Evolutionary conservation across 441 rosid genomes (phyloP).

Genomic region (Gossypium davidsonii): DNA sequence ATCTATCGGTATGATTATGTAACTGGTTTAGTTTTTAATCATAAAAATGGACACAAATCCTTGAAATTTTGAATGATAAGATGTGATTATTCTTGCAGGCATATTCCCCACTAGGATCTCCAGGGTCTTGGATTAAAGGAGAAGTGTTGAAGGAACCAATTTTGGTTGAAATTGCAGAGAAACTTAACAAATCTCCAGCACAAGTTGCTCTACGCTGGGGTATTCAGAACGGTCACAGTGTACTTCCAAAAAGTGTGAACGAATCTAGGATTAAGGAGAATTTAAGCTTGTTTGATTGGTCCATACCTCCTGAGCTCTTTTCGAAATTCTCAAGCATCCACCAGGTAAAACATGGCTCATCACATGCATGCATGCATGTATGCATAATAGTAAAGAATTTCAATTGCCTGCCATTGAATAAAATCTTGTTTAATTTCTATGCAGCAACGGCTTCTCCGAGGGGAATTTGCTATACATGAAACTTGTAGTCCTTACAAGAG

Average conservation of each 20-base stretch:
- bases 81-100: constrained; percentile 22
- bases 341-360: constrained; percentile 28
- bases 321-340: constrained; percentile 32
- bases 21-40: background rate
- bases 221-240: constrained; percentile 42
- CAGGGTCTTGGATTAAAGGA: constrained; percentile 44
- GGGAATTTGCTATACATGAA: constrained; percentile 42
- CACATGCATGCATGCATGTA: background rate
- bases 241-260: constrained; percentile 48
- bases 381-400: background rate
- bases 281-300: constrained; percentile 42
- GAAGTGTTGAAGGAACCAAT: constrained; percentile 40
- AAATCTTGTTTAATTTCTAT: background rate
- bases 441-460: constrained; percentile 57
- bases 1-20: constrained; percentile 32
- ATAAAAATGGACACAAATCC: background rate
- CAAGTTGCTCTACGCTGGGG: constrained; percentile 55
- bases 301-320: constrained; percentile 36
- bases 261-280: constrained; percentile 42
- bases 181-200: constrained; percentile 43
- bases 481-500: constrained; percentile 45
- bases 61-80: background rate
- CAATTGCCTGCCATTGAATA: background rate
- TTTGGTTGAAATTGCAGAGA: constrained; percentile 31
- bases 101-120: constrained; percentile 50